Percentiles rank a stretch among this genome's conserved stretches.
These are phyloP conservation scores for Colletotrichum lentis DNA, from an alignment of 2,329 filamentous ascomycete genomes.

Conservation along the genomic window DNA sequence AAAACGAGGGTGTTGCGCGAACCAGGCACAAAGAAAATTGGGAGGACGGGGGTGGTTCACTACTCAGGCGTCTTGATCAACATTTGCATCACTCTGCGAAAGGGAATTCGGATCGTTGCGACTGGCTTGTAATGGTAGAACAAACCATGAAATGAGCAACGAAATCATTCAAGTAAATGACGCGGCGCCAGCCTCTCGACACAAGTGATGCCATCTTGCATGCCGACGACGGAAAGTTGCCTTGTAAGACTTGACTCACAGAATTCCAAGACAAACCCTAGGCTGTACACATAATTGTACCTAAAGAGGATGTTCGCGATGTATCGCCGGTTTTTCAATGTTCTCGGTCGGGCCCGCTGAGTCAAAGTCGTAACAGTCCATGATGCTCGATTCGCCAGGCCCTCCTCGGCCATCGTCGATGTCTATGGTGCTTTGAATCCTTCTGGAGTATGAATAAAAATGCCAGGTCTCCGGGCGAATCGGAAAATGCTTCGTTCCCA, in stretches of 20 bases:
- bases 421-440: conserved; percentile 33
- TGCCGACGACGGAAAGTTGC: background rate
- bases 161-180: conserved; percentile 36
- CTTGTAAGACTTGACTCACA: background rate
- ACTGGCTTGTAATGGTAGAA: conserved; percentile 40
- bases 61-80: conserved; percentile 41
- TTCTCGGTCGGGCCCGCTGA: background rate
- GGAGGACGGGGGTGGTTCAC: conserved; percentile 39
- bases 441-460: conserved; percentile 20
- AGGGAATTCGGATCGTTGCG: conserved; percentile 40
- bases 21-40: conserved; percentile 26
- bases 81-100: conserved; percentile 41
- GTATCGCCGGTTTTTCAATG: background rate
- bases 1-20: conserved; percentile 26
- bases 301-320: background rate
- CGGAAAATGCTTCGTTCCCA: conserved; percentile 16
- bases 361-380: background rate
- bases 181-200: background rate
- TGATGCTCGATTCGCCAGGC: conserved; percentile 31
- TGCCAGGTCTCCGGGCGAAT: conserved; percentile 11
- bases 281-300: background rate
- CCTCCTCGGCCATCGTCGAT: conserved; percentile 16
- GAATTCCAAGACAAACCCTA: background rate
- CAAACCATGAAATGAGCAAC: conserved; percentile 40
- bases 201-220: background rate